Evolutionary conservation across 306 rosid species (phyloP), one percentile per base, ranked within the genome.

Genomic region (Trifolium fragiferum): DNA sequence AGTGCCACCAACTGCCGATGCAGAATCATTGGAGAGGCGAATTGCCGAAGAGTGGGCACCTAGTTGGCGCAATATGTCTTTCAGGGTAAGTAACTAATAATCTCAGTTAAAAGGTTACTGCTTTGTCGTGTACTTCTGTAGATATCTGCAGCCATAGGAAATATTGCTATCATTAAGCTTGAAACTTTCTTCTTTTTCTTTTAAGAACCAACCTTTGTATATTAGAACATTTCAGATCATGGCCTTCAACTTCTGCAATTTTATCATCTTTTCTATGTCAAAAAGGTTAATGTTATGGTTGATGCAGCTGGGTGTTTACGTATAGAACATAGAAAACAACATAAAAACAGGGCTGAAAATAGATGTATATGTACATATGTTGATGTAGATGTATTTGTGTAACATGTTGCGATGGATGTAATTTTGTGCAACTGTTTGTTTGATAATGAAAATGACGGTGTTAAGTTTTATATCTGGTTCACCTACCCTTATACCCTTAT

Each of bases 1-100:
- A 81, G 78, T 94, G 75, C 96, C 99, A 40, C 99, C 99, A 30
- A 94, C 83, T 38, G 83, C 83, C 21, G 88, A 92, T 80, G 61
- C 70, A 1, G 84, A 75, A 74, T 83, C 87, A 18, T 12, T 89
- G 77, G 88, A 83, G 86, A 85, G 80, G 54, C 86, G 90, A 32
- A 87, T 89, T 58, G 79, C 90, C 3, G 94, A 87, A 82, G 94
- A 89, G 80, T 89, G 94, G 91, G 94, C 94, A 8, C 94, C 94
- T 19, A 73, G 81, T 30, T 85, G 87, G 15, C 86, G 95, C 47
- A 94, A 94, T 60, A 91, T 94, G 99, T 90, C 99, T 32, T 92
- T 90, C 63, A 62, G 80, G 62, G 98, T 94, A 82, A 38, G 73
- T 62, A 33, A 6, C 83, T 49, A 66, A 44, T 46, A 7, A 18